phyloP scores from a whole-genome alignment of 768 basidiomycete genomes.

The Botryobasidium botryosum region DNA sequence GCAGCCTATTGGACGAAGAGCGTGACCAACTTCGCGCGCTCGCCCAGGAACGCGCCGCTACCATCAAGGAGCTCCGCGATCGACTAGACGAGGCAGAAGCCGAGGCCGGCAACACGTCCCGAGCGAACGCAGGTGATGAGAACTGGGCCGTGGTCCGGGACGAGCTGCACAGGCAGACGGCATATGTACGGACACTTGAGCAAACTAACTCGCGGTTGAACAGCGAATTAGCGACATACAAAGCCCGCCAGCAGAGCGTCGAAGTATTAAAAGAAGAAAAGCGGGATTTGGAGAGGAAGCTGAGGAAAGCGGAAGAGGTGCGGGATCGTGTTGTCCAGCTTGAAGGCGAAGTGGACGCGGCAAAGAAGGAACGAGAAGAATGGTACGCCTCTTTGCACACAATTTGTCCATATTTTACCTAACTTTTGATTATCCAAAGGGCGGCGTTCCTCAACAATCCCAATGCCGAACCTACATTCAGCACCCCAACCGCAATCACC shows the following conservation, averaged over 20 bases:
- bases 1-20: slow-evolving; percentile 10
- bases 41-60: slow-evolving; percentile 5
- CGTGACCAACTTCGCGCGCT: slow-evolving; percentile 1
- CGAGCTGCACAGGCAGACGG: slow-evolving; percentile 49
- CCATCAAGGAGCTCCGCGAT: slow-evolving; percentile 33
- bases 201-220: slow-evolving; percentile 36
- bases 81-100: slow-evolving; percentile 25
- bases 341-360: slow-evolving; percentile 51
- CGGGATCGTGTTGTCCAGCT: slow-evolving; percentile 37
- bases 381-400: slow-evolving; percentile 19
- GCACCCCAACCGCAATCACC: slow-evolving; percentile 17
- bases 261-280: slow-evolving; percentile 67
- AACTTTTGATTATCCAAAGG: slow-evolving; percentile 25
- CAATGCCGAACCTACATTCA: slow-evolving; percentile 2
- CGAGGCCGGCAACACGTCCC: background rate
- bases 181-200: slow-evolving; percentile 44
- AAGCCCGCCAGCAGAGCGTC: slow-evolving; percentile 39
- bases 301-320: slow-evolving; percentile 34
- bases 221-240: slow-evolving; percentile 35
- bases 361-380: slow-evolving; percentile 36
- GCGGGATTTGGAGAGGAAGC: slow-evolving; percentile 37
- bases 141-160: slow-evolving; percentile 47
- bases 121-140: slow-evolving; percentile 27
- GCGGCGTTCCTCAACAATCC: slow-evolving; percentile 7
- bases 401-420: background rate